phyloP scores from a whole-genome alignment of 345 rosid species.

The Corchorus capsularis region DNA sequence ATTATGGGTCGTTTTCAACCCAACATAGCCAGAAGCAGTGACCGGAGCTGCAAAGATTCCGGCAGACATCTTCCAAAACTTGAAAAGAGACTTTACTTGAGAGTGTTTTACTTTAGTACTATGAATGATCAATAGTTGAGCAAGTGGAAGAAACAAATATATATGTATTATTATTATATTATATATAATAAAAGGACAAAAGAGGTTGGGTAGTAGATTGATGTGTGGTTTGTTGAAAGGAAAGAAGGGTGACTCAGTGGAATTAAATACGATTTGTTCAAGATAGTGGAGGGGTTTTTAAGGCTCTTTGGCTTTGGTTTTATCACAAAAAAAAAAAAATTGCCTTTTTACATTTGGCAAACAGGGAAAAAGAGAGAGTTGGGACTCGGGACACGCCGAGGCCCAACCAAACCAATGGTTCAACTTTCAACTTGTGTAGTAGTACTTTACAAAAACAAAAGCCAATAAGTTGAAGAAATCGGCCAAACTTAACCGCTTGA shows the following conservation, averaged over 20 bases:
- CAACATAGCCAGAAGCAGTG: slow-evolving; percentile 31
- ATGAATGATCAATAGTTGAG: neutral
- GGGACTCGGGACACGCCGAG: too few species aligned
- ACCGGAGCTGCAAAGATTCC: slow-evolving; percentile 42
- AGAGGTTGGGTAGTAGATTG: slow-evolving; percentile 20
- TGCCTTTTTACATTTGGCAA: too few species aligned
- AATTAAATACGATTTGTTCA: neutral
- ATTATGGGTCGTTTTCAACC: slow-evolving; percentile 34
- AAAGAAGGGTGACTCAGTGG: neutral
- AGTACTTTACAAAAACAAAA: too few species aligned
- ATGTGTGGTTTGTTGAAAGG: slow-evolving; percentile 28
- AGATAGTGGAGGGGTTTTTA: slow-evolving; percentile 19
- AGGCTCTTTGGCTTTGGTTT: slow-evolving; percentile 27
- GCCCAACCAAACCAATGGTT: too few species aligned
- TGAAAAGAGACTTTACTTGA: neutral
- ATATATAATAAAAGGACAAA: slow-evolving; percentile 36
- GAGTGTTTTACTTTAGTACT: neutral
- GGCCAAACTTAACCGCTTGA: too few species aligned
- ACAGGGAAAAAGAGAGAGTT: too few species aligned
- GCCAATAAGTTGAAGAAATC: too few species aligned
- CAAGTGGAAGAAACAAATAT: neutral
- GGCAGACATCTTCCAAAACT: slow-evolving; percentile 39
- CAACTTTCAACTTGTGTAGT: too few species aligned
- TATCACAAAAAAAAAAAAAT: slow-evolving; percentile 9
- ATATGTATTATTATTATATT: too few species aligned